Evolutionary conservation across 768 basidiomycete genomes (phyloP), one percentile per base, ranked within the genome.

Genomic region (Rossbeevera mucosa): DNA sequence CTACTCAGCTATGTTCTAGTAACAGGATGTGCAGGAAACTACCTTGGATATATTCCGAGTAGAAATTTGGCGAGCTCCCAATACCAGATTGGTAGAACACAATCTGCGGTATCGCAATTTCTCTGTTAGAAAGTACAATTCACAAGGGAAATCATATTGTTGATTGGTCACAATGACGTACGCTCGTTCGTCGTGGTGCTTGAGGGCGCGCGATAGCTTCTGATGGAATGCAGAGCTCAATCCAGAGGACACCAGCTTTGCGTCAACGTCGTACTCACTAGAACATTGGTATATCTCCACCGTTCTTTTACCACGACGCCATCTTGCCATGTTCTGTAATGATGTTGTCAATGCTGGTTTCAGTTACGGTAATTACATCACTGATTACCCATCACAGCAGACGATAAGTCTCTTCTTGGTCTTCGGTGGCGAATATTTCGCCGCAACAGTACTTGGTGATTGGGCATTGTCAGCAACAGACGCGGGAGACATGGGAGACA

Each of bases 381-480:
- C 16, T 40, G 65, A 79, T 59, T 53, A 83, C 87, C 87, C 87
- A 61, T 89, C 87, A 56, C 87, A 89, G 58, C 85, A 88, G 31
- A 89, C 74, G 25, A 87, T 74, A 44, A 89, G 79, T 48, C 87
- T 74, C 60, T 87, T 87, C 54, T 71, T 75, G 59, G 9, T 38
- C 36, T 38, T 38, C 11, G 57, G 9, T 56, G 31, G 48, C 6
- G 30, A 16, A 28, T 6, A 30, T 33, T 48, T 48, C 6, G 44
- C 55, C 4, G 45, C 42, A 7, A 44, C 7, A 16, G 48, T 36
- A n/a, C 20, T 52, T 7, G 48, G 38, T 9, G 41, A 20, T 18
- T 42, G 53, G 45, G 49, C 3, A 42, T 29, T 38, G 33, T 57
- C 42, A 26, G 33, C 20, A 25, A 54, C 8, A 44, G 55, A 33